phyloP scores from a whole-genome alignment of 2,329 filamentous ascomycete species.

The Fusarium chlamydosporum region DNA sequence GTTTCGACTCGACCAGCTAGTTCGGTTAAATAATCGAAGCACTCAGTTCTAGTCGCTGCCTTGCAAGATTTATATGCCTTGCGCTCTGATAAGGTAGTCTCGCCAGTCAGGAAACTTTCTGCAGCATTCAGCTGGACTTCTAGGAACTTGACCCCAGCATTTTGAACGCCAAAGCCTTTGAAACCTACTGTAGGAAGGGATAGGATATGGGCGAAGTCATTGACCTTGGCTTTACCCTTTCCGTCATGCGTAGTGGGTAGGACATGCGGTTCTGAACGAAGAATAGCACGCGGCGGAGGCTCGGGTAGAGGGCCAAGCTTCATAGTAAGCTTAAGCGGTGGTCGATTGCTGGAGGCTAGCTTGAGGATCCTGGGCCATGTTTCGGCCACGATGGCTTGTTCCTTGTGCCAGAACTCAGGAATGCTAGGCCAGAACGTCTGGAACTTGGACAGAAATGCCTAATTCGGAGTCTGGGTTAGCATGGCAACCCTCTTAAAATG shows the following conservation, averaged over 20 bases:
- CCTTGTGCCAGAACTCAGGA: conserved; percentile 56
- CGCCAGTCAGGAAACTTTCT: conserved; percentile 48
- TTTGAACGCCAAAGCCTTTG: neutral
- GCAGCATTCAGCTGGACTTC: conserved; percentile 47
- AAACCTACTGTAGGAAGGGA: conserved; percentile 25
- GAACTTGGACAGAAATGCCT: conserved; percentile 60
- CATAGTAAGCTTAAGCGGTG: conserved; percentile 46
- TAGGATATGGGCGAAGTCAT: conserved; percentile 43
- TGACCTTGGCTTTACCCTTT: conserved; percentile 6
- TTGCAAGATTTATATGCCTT: conserved; percentile 51
- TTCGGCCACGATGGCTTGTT: conserved; percentile 48
- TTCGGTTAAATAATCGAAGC: conserved; percentile 47
- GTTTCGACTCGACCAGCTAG: conserved; percentile 45
- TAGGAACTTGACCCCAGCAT: conserved; percentile 31
- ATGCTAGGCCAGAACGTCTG: conserved; percentile 59
- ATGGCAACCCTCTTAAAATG: neutral
- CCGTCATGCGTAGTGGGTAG: conserved; percentile 12
- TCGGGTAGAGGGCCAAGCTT: conserved; percentile 39
- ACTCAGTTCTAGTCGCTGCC: conserved; percentile 41
- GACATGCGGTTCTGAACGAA: conserved; percentile 29
- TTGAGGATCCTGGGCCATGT: conserved; percentile 53
- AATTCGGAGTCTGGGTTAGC: conserved; percentile 1
- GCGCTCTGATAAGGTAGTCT: conserved; percentile 50
- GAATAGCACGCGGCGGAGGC: conserved; percentile 34
- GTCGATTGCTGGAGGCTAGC: conserved; percentile 43